Conservation (phyloP, 345 rosid species). For the Mallotus nudiflorus region DNA sequence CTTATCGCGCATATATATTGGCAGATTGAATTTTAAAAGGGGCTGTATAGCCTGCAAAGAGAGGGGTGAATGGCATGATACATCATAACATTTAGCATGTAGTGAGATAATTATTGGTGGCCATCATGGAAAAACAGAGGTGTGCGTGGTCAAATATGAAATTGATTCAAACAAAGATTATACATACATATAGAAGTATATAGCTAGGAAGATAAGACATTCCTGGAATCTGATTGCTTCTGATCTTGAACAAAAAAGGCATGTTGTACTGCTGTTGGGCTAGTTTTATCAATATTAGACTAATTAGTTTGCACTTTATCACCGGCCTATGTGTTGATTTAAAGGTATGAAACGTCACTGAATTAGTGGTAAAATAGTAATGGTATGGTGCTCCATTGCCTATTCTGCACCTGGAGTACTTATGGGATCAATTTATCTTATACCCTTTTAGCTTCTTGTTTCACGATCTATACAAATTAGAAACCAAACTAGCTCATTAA, state of each 20-base stretch:
- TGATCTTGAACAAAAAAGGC: not conserved
- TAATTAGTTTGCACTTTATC: not conserved
- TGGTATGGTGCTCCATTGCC: no score
- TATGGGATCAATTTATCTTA: no score
- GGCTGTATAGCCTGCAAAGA: slow-evolving; percentile 23
- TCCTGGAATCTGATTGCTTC: slow-evolving; percentile 14
- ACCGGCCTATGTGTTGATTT: not conserved
- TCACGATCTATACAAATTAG: no score
- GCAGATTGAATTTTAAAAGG: slow-evolving; percentile 11
- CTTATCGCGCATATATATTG: slow-evolving; percentile 8
- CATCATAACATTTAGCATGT: not conserved
- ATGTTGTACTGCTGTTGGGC: not conserved
- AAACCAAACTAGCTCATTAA: no score
- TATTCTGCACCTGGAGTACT: no score
- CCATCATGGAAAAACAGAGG: slow-evolving; percentile 1
- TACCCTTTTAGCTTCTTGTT: no score
- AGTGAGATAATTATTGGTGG: not conserved
- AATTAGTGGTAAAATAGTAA: not conserved
- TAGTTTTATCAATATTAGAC: not conserved
- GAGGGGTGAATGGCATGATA: not conserved
- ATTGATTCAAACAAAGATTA: slow-evolving; percentile 5
- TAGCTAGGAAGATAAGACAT: slow-evolving; percentile 6
- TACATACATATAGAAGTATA: not conserved
- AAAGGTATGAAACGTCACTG: not conserved
- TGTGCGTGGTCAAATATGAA: not conserved